Evolutionary conservation across 306 rosid species (phyloP), one percentile per base, ranked within the genome.

Genomic region (Glycine soja): DNA sequence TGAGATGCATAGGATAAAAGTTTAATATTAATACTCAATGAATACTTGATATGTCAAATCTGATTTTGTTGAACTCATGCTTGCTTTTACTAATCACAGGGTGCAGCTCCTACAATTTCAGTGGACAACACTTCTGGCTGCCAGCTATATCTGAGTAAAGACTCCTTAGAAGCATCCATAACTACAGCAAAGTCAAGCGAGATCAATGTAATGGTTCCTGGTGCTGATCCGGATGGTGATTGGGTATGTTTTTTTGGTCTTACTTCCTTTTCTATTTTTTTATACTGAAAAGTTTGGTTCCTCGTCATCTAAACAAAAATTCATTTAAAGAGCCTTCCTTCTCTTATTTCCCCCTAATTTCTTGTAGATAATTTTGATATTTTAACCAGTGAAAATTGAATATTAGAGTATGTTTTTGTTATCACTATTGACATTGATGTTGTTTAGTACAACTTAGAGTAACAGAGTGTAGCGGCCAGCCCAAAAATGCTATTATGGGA

Each of bases 121-220:
- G 94, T 95, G 74, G 99, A 95, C 85, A 95, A 95, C 79, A 90
- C 99, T 51, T 72, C 91, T 46, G 98, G 99, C 84, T 89, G 97
- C 90, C 94, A 93, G 83, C 85, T 95, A 57, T 95, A 95, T 84
- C 83, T 95, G 75, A 90, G 97, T 91, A 93, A 90, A 82, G 97
- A 93, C 76, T 89, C 99, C 75, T 84, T 95, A 74, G 88, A 78
- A 74, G 77, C 92, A 58, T 89, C 99, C 80, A 81, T 95, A 82
- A 92, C 98, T 68, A 89, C 99, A 73, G 98, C 99, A 38, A 95
- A 95, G 89, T 90, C 99, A 53, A 93, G 99, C 75, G 99, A 93
- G 93, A 88, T 95, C 85, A 95, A 95, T 85, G 90, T 95, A 48
- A 65, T 95, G 89, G 97, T 95, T 70, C 99, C 98, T 57, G 92